Evolutionary conservation across 208 protist species (phyloP).

Genomic region (Acanthamoeba sp.): DNA sequence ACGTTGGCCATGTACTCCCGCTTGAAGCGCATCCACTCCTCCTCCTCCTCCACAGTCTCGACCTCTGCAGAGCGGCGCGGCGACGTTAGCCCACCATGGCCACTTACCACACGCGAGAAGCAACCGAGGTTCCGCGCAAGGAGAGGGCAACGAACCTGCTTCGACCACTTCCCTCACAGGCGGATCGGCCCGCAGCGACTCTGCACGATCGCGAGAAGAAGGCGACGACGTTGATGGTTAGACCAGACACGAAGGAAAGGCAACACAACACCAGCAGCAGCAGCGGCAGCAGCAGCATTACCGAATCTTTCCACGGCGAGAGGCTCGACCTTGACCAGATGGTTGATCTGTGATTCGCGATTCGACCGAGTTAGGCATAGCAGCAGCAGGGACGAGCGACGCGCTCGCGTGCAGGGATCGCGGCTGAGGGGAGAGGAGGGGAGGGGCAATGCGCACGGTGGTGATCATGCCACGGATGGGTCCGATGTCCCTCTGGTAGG

Average conservation of each 20-base stretch:
- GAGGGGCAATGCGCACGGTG: neutral
- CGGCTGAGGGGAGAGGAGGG: neutral
- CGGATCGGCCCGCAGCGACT: neutral
- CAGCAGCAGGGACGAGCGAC: neutral
- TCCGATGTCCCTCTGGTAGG: neutral
- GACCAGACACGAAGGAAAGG: neutral
- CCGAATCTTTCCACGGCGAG: neutral
- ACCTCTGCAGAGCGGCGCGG: no score
- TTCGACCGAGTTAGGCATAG: neutral
- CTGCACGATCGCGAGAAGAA: neutral
- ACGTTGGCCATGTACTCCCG: conserved; percentile 59
- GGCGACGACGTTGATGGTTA: neutral
- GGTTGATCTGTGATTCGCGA: neutral
- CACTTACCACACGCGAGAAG: no score
- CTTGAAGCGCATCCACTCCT: conserved; percentile 64
- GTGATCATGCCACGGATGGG: conserved; percentile 33
- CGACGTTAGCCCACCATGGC: no score
- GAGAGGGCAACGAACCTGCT: neutral
- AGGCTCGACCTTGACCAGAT: neutral
- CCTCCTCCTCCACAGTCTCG: conserved; percentile 1
- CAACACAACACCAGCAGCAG: neutral
- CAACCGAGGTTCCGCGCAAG: no score
- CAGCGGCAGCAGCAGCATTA: no score
- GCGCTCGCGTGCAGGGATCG: neutral
- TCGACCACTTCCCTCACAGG: neutral